A percentile compares a stretch with the other conserved stretches of the same genome.
Evolutionary conservation across 768 basidiomycete species (phyloP).

Genomic region (Termitomyces sp.): DNA sequence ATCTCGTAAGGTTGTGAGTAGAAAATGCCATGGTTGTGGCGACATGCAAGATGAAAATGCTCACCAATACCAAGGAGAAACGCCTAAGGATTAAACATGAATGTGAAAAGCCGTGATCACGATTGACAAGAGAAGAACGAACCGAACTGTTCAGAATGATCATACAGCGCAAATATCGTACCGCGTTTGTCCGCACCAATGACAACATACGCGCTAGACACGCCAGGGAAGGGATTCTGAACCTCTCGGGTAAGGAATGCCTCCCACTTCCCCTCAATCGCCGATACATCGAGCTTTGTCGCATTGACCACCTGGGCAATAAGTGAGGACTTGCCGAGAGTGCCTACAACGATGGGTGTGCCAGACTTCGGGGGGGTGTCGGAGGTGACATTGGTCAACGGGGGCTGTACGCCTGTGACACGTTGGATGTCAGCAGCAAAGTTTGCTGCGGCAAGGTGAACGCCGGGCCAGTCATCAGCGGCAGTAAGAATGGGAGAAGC

Average conservation of each 20-base stretch:
- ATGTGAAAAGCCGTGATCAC: background rate
- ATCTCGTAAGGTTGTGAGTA: background rate
- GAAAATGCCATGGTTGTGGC: background rate
- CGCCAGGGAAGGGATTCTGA: conserved; percentile 48
- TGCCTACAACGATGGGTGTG: too few relatives aligned
- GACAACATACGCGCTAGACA: conserved; percentile 58
- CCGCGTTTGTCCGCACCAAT: conserved; percentile 67
- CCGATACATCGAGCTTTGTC: too few relatives aligned
- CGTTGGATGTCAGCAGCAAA: too few relatives aligned
- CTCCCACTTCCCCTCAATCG: conserved; percentile 64
- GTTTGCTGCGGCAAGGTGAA: too few relatives aligned
- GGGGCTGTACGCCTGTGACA: too few relatives aligned
- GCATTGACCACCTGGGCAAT: too few relatives aligned
- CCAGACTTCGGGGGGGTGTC: too few relatives aligned
- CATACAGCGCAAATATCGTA: conserved; percentile 61
- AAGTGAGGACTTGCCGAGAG: too few relatives aligned
- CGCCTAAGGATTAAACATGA: conserved; percentile 29
- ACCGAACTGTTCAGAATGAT: conserved; percentile 68
- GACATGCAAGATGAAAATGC: conserved; percentile 10
- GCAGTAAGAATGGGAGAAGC: too few relatives aligned
- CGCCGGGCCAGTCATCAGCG: too few relatives aligned
- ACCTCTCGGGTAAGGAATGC: conserved; percentile 48
- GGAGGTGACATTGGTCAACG: too few relatives aligned
- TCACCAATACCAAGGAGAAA: conserved; percentile 66
- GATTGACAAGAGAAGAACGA: background rate